A percentile compares a stretch with the other conserved stretches of the same genome.
These are phyloP conservation scores for Diaporthe citrichinensis DNA, from an alignment of 2,329 filamentous ascomycete genomes.

Conservation along the genomic window DNA sequence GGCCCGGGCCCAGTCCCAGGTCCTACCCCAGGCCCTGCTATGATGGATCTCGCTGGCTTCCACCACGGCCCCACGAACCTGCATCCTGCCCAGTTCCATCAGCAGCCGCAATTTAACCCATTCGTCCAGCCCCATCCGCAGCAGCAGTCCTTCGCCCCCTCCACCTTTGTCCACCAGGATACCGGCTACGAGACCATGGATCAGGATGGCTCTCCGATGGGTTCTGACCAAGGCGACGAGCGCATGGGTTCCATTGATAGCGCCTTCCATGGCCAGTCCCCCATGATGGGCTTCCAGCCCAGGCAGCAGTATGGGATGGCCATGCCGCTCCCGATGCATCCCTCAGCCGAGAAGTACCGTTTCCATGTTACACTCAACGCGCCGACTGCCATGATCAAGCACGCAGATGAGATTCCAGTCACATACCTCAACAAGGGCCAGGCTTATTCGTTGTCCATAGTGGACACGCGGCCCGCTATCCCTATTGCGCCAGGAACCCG, in stretches of 20 bases:
- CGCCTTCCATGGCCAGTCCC: constrained; percentile 73
- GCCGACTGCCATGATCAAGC: constrained; percentile 95
- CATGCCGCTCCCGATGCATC: constrained; percentile 62
- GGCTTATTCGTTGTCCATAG: constrained; percentile 87
- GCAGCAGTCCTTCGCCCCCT: constrained; percentile 78
- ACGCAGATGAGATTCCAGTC: constrained; percentile 91
- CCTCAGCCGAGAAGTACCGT: constrained; percentile 81
- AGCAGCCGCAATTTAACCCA: constrained; percentile 77
- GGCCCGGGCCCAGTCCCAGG: constrained; percentile 5
- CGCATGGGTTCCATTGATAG: constrained; percentile 70
- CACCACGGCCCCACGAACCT: constrained; percentile 59
- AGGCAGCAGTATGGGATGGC: constrained; percentile 61
- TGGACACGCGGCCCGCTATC: constrained; percentile 79
- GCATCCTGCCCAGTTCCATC: constrained; percentile 66
- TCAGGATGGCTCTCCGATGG: constrained; percentile 78
- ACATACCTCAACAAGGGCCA: constrained; percentile 99
- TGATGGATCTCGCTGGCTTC: constrained; percentile 79
- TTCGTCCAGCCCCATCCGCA: constrained; percentile 75
- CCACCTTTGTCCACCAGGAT: constrained; percentile 85
- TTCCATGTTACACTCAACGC: constrained; percentile 93
- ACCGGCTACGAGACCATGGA: constrained; percentile 85
- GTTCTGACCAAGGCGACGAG: constrained; percentile 62
- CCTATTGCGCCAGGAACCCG: constrained; percentile 72
- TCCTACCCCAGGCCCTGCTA: constrained; percentile 59
- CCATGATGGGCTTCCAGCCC: constrained; percentile 71